Base-by-base conservation (phyloP, 2,329 filamentous ascomycete genomes). In the Rachicladosporium sp. region DNA sequence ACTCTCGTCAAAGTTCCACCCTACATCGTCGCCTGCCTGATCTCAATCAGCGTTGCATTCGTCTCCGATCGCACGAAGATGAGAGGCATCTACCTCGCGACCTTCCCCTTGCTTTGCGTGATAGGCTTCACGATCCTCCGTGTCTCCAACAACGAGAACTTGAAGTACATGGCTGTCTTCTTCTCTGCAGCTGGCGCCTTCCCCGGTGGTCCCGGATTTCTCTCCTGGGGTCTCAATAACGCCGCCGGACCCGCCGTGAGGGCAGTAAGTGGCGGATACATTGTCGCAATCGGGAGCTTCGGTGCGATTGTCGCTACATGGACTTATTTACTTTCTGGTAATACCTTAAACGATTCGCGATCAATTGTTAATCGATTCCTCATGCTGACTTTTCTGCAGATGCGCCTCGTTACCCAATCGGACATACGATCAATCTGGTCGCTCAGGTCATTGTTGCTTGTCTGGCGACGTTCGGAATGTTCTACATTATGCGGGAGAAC, bases 191-290 rank as follows among this genome's bases (percentile, higher is more conserved):
- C 49, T 1, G 73, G 73, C 15, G 71, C 69, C 0, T 76, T 76
- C 54, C 71, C 73, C 1, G 71, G 71, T 29, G 73, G 73, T 0
- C 73, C 73, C 0, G 71, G 70, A 0, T 76, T 75, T 57, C 51
- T 78, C 33, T 67, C 67, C 4, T 77, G 73, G 74, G 71, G 66
- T 0, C 62, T 76, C 41, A 77, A 77, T 52, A 77, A 78, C 46
- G 65, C 73, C 0, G 67, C 68, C 0, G 73, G 73, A 0, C 72
- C 73, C 0, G 66, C 71, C 7, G 61, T 76, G 1, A 66, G 73
- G 15, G 73, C 74, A 4, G 69, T 77, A 0, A 66, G 71, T 0
- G 65, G 69, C 13, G 73, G 63, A 3, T 77, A 71, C 44, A 68
- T 77, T 30, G 68, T 73, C 8, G 65, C 62, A 1, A 50, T 78